phyloP scores from a whole-genome alignment of 257 asterid species.

The Plantago major region DNA sequence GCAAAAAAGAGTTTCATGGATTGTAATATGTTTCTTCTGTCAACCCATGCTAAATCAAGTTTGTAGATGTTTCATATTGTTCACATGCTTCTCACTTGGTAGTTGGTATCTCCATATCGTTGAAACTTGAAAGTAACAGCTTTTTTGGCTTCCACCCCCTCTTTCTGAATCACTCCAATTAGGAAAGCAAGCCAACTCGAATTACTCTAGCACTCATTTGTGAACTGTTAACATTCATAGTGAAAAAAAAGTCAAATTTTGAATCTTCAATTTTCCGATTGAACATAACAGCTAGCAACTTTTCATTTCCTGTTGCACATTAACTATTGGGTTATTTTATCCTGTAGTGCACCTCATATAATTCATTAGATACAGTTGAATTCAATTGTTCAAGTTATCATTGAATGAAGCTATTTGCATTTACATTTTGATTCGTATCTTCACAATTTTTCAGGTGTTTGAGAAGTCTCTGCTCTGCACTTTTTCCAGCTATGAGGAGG shows the following conservation, averaged over 20 bases:
- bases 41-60: no score
- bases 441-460: slow-evolving; percentile 49
- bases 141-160: no score
- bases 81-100: no score
- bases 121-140: no score
- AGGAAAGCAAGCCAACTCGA: no score
- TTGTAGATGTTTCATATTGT: no score
- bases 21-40: no score
- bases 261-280: neutral
- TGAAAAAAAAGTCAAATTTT: neutral
- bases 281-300: neutral
- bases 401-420: neutral
- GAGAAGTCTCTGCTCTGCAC: slow-evolving; percentile 79
- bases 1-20: neutral
- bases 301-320: neutral
- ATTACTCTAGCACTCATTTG: no score
- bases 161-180: no score
- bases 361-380: slow-evolving; percentile 7
- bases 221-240: no score
- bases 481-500: slow-evolving; percentile 82
- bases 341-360: slow-evolving; percentile 16
- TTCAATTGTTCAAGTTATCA: neutral
- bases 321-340: slow-evolving; percentile 2
- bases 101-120: no score
- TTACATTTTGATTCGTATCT: slow-evolving; percentile 1